Evolutionary conservation across 202 grass and related monocot species (phyloP), one percentile per base, ranked within the genome.

Genomic region (Zizania palustris): DNA sequence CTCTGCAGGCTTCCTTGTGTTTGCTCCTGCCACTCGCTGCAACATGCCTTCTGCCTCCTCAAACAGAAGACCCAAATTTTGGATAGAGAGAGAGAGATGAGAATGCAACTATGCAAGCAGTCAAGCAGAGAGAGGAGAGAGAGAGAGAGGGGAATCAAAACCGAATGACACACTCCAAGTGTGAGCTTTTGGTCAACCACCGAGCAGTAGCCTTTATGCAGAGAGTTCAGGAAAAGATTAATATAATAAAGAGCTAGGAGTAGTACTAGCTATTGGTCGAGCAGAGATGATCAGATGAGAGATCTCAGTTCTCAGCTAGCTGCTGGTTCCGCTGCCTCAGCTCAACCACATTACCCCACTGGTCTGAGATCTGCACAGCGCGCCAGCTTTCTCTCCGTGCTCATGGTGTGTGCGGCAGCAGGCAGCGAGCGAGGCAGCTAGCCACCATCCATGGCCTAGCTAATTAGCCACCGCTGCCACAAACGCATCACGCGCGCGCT

Each of bases 21-120:
- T 85, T 62, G 63, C 63, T 85, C 42, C 57, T 66, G 67, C 54
- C 66, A 71, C 57, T 65, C 40, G 67, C 71, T 80, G 71, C 77
- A 87, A 88, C 76, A 87, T 90, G 75, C 92, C 71, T 85, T 85
- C 78, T 91, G 90, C 85, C 79, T 61, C 60, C 38, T 20, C 64
- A 53, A 83, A 18, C 60, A 51, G 61, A 57, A 48, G 40, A 54
- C 45, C 56, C 48, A 61, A 21, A 11, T 20, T 56, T 20, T 2
- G 74, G 74, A n/a, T n/a, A n/a, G n/a, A n/a, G n/a, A n/a, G 70
- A 73, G 81, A 79, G 44, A 71, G 22, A 46, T 40, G 41, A 9
- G 13, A 16, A 79, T 7, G 51, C n/a, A n/a, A n/a, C n/a, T n/a
- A 79, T 7, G 51, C n/a, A 55, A 55, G 51, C 51, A 28, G 28